These are phyloP conservation scores for Suhomyces anneliseae DNA, from an alignment of 1,139 yeast genomes.

Conservation along the genomic window DNA sequence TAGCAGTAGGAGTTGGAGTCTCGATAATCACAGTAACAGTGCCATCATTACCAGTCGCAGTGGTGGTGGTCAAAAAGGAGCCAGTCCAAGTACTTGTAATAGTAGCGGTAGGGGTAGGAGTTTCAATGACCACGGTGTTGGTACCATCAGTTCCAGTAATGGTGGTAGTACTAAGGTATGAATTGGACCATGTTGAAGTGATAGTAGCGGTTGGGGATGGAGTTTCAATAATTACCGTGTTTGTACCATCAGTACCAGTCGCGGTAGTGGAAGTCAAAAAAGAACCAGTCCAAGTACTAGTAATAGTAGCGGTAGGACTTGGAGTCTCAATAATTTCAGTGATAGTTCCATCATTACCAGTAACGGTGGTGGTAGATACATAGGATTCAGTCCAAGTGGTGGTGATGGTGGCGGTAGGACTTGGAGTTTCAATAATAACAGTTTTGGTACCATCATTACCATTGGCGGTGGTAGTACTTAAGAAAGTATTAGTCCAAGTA, in stretches of 20 bases:
- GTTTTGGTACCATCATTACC: constrained; percentile 11
- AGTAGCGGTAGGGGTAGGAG: constrained; percentile 10
- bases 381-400: too few relatives aligned
- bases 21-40: constrained; percentile 12
- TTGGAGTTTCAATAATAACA: constrained; percentile 20
- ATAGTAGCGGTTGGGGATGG: constrained; percentile 9
- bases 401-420: too few relatives aligned
- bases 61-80: constrained; percentile 3
- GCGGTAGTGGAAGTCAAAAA: too few relatives aligned
- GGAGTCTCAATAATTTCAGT: constrained; percentile 20
- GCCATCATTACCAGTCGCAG: constrained; percentile 7
- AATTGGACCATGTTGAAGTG: constrained; percentile 9
- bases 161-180: constrained; percentile 7
- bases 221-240: constrained; percentile 10
- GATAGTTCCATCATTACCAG: constrained; percentile 13
- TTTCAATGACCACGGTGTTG: constrained; percentile 10
- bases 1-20: constrained; percentile 10
- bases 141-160: constrained; percentile 10
- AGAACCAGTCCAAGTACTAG: too few relatives aligned
- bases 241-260: neutral
- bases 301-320: constrained; percentile 6
- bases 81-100: neutral
- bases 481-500: constrained; percentile 15
- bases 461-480: constrained; percentile 9
- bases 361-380: too few relatives aligned